phyloP scores from a whole-genome alignment of 2,329 filamentous ascomycete species.

The Cercospora sojina region DNA sequence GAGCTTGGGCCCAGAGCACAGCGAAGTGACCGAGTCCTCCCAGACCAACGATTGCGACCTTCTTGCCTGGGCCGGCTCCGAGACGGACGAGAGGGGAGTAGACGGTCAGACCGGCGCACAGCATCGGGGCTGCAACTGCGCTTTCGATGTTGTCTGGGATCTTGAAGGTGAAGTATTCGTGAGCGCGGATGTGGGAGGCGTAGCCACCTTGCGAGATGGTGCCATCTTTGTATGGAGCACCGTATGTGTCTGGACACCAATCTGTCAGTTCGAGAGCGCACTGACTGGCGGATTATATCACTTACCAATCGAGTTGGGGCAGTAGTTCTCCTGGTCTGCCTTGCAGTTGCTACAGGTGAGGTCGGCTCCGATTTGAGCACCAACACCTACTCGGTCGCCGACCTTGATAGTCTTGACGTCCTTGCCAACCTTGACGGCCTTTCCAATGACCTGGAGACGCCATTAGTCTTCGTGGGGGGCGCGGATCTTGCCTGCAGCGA shows the following conservation, averaged over 20 bases:
- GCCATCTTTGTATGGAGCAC: constrained; percentile 54
- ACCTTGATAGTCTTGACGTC: constrained; percentile 52
- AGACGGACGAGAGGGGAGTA: constrained; percentile 76
- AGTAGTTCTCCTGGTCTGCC: constrained; percentile 55
- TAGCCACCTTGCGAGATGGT: constrained; percentile 68
- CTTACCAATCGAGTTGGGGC: constrained; percentile 50
- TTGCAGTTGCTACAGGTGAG: constrained; percentile 54
- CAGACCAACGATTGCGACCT: constrained; percentile 38
- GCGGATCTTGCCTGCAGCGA: neutral
- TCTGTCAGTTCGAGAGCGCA: constrained; percentile 18
- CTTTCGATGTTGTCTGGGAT: constrained; percentile 70
- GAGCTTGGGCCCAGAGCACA: constrained; percentile 50
- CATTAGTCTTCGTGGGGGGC: constrained; percentile 39
- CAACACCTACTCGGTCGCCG: constrained; percentile 48
- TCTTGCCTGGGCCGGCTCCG: constrained; percentile 73
- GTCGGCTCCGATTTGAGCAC: constrained; percentile 52
- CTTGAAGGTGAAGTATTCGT: constrained; percentile 73
- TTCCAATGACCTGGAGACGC: constrained; percentile 49
- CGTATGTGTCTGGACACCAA: constrained; percentile 50
- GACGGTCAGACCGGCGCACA: constrained; percentile 80
- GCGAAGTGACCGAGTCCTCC: constrained; percentile 54
- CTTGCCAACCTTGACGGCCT: constrained; percentile 51
- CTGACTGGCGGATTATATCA: neutral
- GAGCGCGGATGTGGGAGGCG: constrained; percentile 66
- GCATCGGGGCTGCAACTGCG: constrained; percentile 65